These are phyloP conservation scores for Scheffersomyces stipitis DNA, from an alignment of 805 yeast genomes.

Conservation along the genomic window DNA sequence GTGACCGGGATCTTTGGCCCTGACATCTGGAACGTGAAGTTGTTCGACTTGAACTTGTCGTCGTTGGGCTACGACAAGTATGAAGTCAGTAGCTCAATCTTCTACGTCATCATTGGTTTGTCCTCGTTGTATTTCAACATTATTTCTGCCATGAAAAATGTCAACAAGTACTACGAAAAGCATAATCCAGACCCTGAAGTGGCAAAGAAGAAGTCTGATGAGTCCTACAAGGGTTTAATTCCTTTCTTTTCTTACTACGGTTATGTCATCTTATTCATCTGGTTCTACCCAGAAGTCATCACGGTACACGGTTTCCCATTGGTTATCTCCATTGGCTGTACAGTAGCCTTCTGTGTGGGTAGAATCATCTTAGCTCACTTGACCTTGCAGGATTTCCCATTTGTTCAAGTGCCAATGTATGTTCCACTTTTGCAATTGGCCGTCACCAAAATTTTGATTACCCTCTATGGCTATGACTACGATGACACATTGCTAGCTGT, in stretches of 20 bases:
- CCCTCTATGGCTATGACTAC: constrained; percentile 37
- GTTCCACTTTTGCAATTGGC: constrained; percentile 57
- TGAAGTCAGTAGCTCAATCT: constrained; percentile 38
- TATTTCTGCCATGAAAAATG: constrained; percentile 65
- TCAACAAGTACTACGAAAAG: constrained; percentile 44
- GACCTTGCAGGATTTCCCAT: constrained; percentile 77
- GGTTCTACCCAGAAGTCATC: constrained; percentile 54
- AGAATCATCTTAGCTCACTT: constrained; percentile 85
- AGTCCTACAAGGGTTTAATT: constrained; percentile 50
- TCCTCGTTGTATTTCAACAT: constrained; percentile 62
- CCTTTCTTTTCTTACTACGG: constrained; percentile 66
- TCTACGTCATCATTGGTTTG: constrained; percentile 52
- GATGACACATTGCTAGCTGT: constrained; percentile 48
- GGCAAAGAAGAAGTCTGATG: constrained; percentile 40
- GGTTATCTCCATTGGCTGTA: constrained; percentile 67
- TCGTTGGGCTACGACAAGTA: constrained; percentile 28
- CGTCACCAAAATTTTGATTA: constrained; percentile 32
- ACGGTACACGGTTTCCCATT: constrained; percentile 51
- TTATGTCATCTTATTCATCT: constrained; percentile 46
- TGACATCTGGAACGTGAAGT: constrained; percentile 54
- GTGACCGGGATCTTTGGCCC: constrained; percentile 73
- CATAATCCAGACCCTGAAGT: constrained; percentile 18
- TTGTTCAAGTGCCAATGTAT: constrained; percentile 65
- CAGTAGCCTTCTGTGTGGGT: constrained; percentile 86
- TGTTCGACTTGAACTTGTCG: constrained; percentile 41